A percentile compares a stretch with the other conserved stretches of the same genome.
These are phyloP conservation scores for Echinochloa phyllopogon DNA, from an alignment of 176 grass and related monocot genomes.

Conservation along the genomic window DNA sequence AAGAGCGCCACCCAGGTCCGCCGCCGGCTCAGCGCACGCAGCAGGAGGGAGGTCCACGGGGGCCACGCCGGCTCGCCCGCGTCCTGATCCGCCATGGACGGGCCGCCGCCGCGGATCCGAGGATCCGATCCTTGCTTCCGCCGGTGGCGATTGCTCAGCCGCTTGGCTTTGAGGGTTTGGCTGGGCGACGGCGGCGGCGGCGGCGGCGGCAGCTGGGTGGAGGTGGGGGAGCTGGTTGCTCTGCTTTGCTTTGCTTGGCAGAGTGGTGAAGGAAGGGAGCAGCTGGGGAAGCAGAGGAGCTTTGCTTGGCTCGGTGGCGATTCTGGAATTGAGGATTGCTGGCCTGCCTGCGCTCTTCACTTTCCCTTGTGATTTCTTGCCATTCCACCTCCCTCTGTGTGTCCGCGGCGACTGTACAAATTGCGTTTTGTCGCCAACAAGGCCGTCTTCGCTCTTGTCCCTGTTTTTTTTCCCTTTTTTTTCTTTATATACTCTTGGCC, in stretches of 20 bases:
- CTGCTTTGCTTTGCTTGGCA: not conserved
- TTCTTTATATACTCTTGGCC: not conserved
- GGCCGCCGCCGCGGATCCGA: not conserved
- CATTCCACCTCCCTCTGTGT: not conserved
- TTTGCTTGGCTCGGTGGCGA: not conserved
- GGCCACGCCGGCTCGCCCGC: conserved; percentile 43
- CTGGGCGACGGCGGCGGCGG: not conserved
- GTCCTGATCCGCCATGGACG: conserved; percentile 48
- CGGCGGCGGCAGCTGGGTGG: not conserved
- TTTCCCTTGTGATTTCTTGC: not conserved
- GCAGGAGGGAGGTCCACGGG: conserved; percentile 60
- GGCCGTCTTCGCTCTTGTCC: not conserved
- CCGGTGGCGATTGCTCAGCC: not conserved
- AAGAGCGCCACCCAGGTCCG: conserved; percentile 82
- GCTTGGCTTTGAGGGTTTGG: not conserved
- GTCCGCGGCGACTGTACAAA: not conserved
- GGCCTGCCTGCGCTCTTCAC: not conserved
- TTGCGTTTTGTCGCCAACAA: not conserved
- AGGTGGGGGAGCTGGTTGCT: not conserved
- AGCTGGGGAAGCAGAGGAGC: not conserved
- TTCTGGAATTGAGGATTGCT: not conserved
- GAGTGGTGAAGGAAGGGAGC: conserved; percentile 19
- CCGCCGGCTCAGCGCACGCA: conserved; percentile 59
- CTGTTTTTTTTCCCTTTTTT: not conserved
- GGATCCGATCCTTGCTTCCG: not conserved